These are phyloP conservation scores for Globisporangium uncinulatum DNA, from an alignment of 352 stramenopile species.

Conservation along the genomic window DNA sequence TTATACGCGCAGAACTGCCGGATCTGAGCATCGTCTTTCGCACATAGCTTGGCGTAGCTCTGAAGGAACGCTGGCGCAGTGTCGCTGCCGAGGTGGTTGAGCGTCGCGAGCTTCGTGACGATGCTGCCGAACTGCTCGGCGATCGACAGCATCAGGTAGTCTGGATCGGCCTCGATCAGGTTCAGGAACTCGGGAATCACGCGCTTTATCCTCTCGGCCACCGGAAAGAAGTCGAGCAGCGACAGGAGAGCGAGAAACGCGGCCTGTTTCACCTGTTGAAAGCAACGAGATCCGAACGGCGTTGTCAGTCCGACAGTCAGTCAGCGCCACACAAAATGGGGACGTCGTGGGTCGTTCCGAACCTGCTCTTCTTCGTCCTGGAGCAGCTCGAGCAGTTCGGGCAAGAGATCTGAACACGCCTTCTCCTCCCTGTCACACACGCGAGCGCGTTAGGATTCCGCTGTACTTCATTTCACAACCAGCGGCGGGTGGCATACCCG, in stretches of 20 bases:
- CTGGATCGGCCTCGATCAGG: conserved; percentile 44
- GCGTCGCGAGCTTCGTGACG: conserved; percentile 53
- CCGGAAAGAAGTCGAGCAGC: conserved; percentile 66
- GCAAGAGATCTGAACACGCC: conserved; percentile 56
- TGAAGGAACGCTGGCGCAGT: conserved; percentile 44
- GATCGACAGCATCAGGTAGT: conserved; percentile 51
- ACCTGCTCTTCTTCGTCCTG: conserved; percentile 81
- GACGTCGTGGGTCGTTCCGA: background rate
- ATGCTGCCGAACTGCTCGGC: conserved; percentile 52
- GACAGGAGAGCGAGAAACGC: conserved; percentile 71
- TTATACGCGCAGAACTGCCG: conserved; percentile 72
- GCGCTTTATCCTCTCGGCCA: conserved; percentile 42
- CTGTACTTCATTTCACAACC: no score
- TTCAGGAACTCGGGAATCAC: conserved; percentile 67
- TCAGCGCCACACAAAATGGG: background rate
- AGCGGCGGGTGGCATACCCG: conserved; percentile 22
- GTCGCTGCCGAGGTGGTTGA: conserved; percentile 57
- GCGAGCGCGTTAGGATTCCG: no score
- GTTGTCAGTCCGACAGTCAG: background rate
- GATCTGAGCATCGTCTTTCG: conserved; percentile 48
- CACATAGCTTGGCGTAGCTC: conserved; percentile 55
- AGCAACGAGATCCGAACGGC: background rate
- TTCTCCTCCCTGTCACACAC: conserved; percentile 40
- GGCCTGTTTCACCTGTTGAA: conserved; percentile 62
- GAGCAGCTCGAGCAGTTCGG: conserved; percentile 68